phyloP scores from a whole-genome alignment of 208 protist genomes.

The Angomonas ambiguus region DNA sequence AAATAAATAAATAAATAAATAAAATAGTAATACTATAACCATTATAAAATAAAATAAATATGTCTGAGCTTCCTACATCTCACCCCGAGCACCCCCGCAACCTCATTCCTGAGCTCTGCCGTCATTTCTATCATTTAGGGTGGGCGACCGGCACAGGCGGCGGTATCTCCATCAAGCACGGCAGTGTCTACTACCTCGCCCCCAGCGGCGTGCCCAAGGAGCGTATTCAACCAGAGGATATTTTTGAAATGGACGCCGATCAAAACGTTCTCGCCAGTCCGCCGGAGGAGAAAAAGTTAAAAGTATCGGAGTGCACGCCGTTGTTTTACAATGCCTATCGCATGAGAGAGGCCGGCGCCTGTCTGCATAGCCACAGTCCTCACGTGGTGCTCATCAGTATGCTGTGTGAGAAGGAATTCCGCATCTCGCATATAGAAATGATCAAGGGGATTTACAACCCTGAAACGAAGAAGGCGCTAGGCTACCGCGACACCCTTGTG shows the following conservation, averaged over 20 bases:
- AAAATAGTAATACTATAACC: not conserved
- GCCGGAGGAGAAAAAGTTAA: constrained; percentile 42
- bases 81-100: constrained; percentile 58
- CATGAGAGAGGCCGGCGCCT: constrained; percentile 83
- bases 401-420: constrained; percentile 90
- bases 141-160: constrained; percentile 96
- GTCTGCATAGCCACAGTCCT: constrained; percentile 92
- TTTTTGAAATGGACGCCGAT: constrained; percentile 86
- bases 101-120: constrained; percentile 92
- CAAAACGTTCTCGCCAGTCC: constrained; percentile 36
- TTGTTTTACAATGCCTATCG: constrained; percentile 93
- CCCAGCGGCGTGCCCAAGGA: constrained; percentile 95
- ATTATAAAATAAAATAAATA: constrained; percentile 3
- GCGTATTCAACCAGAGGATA: constrained; percentile 84
- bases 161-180: constrained; percentile 86
- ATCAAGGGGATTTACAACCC: constrained; percentile 87
- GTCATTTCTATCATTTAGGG: constrained; percentile 89
- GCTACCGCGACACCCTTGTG: constrained; percentile 86
- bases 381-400: constrained; percentile 85
- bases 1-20: too few species aligned
- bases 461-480: constrained; percentile 47
- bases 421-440: constrained; percentile 94
- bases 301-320: constrained; percentile 91
- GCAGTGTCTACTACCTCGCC: constrained; percentile 86
- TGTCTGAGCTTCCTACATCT: constrained; percentile 20